phyloP scores from a whole-genome alignment of 1,139 yeast species.

The Saccharomyces pastorianus region DNA sequence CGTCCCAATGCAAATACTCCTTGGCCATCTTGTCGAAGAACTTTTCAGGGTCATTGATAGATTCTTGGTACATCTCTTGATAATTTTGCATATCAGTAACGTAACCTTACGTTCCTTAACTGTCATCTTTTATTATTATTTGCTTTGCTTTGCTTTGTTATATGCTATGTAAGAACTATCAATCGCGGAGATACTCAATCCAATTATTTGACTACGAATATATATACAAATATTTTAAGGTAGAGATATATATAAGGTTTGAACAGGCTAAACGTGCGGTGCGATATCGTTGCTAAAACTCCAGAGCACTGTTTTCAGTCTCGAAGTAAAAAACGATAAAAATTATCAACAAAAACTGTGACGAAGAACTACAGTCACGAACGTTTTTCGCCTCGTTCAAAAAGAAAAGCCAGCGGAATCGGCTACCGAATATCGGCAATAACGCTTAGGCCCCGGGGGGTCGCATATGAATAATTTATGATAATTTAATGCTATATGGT shows the following conservation, averaged over 20 bases:
- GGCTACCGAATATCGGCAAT: not conserved
- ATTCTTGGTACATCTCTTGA: constrained; percentile 62
- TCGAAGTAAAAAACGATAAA: not conserved
- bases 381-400: not conserved
- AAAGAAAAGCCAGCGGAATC: not conserved
- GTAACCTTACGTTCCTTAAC: constrained; percentile 35
- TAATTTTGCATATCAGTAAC: constrained; percentile 57
- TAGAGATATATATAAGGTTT: not conserved
- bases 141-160: not conserved
- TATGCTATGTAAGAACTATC: not conserved
- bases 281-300: not conserved
- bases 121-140: constrained; percentile 9
- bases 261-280: not conserved
- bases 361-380: not conserved
- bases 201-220: not conserved
- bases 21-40: constrained; percentile 82
- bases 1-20: constrained; percentile 77
- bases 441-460: not conserved
- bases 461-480: not conserved
- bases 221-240: not conserved
- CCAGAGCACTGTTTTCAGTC: not conserved
- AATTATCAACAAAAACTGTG: not conserved
- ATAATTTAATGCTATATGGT: not conserved
- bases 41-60: constrained; percentile 70
- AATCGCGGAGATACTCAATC: not conserved